Evolutionary conservation across 2,329 filamentous ascomycete genomes (phyloP).

Genomic region (Knufia fluminis): DNA sequence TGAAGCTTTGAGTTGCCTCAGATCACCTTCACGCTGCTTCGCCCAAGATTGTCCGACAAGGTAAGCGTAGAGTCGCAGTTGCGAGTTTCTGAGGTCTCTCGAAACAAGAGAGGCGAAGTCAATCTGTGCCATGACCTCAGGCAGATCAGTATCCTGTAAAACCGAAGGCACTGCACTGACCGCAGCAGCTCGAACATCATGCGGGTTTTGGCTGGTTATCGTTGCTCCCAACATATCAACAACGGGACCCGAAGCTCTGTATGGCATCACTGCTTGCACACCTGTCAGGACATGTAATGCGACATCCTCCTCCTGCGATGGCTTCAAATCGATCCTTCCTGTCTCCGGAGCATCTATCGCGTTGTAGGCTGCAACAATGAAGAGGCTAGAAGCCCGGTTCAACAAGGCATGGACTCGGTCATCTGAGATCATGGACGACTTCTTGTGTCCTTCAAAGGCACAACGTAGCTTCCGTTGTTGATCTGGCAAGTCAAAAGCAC

Average conservation of each 20-base stretch:
- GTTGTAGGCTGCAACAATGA: neutral
- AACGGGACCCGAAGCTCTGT: neutral
- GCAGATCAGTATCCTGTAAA: neutral
- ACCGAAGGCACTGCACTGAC: neutral
- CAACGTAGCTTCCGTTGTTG: neutral
- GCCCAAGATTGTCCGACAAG: neutral
- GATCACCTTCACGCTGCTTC: neutral
- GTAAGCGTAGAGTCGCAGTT: neutral
- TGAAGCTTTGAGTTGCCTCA: neutral
- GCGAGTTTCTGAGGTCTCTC: constrained; percentile 5
- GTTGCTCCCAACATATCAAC: neutral
- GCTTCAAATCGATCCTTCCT: too few species aligned
- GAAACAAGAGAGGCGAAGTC: neutral
- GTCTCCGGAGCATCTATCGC: too few species aligned
- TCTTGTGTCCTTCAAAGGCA: neutral
- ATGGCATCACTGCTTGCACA: neutral
- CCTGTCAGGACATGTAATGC: neutral
- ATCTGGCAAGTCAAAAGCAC: too few species aligned
- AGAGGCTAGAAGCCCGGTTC: neutral
- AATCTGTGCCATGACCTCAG: neutral
- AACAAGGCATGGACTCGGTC: neutral
- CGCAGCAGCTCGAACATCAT: constrained; percentile 4
- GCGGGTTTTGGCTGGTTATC: neutral
- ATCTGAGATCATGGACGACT: neutral
- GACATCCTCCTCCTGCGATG: neutral